Percentiles rank a stretch among this genome's conserved stretches.
Evolutionary conservation across 805 yeast genomes (phyloP).

Genomic region (Wickerhamomyces hampshirensis): DNA sequence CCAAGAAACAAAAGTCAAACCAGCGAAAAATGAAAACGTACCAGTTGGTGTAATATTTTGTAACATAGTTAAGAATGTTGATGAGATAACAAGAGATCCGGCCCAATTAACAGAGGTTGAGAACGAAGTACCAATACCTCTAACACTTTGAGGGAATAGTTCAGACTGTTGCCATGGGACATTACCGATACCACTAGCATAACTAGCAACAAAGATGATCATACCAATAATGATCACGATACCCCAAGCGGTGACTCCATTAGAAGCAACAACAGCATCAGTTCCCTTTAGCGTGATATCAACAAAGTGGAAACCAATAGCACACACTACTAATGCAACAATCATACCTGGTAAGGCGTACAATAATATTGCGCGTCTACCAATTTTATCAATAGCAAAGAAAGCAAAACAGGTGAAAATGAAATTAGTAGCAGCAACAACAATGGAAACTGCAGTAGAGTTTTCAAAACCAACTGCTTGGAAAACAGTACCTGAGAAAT

Average conservation of each 20-base stretch:
- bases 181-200: constrained; percentile 94
- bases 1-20: constrained; percentile 65
- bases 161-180: constrained; percentile 99
- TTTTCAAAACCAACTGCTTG: constrained; percentile 84
- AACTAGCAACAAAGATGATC: constrained; percentile 83
- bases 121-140: constrained; percentile 87
- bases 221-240: constrained; percentile 78
- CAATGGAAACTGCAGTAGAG: constrained; percentile 91
- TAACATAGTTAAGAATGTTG: constrained; percentile 92
- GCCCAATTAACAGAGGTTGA: constrained; percentile 96
- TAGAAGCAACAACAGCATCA: constrained; percentile 33
- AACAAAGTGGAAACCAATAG: constrained; percentile 87
- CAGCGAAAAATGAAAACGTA: constrained; percentile 88
- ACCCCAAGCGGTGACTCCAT: constrained; percentile 73
- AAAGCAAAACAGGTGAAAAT: constrained; percentile 83
- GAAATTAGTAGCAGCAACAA: constrained; percentile 92
- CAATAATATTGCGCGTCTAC: constrained; percentile 78
- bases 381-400: constrained; percentile 79
- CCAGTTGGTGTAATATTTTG: constrained; percentile 92
- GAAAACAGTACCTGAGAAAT: constrained; percentile 89
- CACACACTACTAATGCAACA: constrained; percentile 67
- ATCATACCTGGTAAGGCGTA: constrained; percentile 86
- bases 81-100: constrained; percentile 85
- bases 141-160: constrained; percentile 86
- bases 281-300: constrained; percentile 52